Evolutionary conservation across 2,329 filamentous ascomycete genomes (phyloP).

Genomic region (Apiospora marii): DNA sequence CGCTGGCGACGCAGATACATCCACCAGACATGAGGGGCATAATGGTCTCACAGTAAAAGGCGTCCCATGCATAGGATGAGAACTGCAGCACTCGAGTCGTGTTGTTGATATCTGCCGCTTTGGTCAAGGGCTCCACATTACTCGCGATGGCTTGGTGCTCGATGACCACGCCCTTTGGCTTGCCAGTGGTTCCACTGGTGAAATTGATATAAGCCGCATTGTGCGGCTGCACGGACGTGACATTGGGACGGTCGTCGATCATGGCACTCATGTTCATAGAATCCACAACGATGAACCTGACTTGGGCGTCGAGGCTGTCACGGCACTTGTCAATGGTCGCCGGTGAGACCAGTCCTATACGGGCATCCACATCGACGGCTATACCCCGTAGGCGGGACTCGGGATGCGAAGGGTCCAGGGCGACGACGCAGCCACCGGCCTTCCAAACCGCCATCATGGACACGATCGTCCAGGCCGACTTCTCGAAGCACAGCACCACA

Average conservation of each 20-base stretch:
- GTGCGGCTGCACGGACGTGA: not conserved
- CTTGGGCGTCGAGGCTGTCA: slow-evolving; percentile 15
- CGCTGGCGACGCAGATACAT: slow-evolving; percentile 25
- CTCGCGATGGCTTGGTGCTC: slow-evolving; percentile 25
- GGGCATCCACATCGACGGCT: slow-evolving; percentile 21
- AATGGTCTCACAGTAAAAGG: slow-evolving; percentile 23
- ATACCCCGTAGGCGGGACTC: slow-evolving; percentile 24
- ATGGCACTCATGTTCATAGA: slow-evolving; percentile 8
- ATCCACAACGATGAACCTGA: slow-evolving; percentile 25
- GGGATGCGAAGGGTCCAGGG: slow-evolving; percentile 20
- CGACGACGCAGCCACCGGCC: slow-evolving; percentile 43
- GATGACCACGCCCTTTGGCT: slow-evolving; percentile 28
- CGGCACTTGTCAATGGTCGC: not conserved
- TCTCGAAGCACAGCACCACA: slow-evolving; percentile 46
- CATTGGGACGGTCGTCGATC: slow-evolving; percentile 8
- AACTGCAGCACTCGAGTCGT: slow-evolving; percentile 42
- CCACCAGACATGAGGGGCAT: slow-evolving; percentile 24
- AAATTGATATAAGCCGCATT: slow-evolving; percentile 24
- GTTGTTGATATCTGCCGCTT: slow-evolving; percentile 54
- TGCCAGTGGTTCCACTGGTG: slow-evolving; percentile 29
- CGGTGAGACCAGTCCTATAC: slow-evolving; percentile 24
- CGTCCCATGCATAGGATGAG: slow-evolving; percentile 27
- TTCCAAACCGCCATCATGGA: slow-evolving; percentile 46
- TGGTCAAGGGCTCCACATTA: slow-evolving; percentile 44
- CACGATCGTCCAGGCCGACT: slow-evolving; percentile 43